Percentiles rank a stretch among this genome's conserved stretches.
Evolutionary conservation across 495 filamentous ascomycete genomes (phyloP).

Genomic region (Penicillium coprophilum): DNA sequence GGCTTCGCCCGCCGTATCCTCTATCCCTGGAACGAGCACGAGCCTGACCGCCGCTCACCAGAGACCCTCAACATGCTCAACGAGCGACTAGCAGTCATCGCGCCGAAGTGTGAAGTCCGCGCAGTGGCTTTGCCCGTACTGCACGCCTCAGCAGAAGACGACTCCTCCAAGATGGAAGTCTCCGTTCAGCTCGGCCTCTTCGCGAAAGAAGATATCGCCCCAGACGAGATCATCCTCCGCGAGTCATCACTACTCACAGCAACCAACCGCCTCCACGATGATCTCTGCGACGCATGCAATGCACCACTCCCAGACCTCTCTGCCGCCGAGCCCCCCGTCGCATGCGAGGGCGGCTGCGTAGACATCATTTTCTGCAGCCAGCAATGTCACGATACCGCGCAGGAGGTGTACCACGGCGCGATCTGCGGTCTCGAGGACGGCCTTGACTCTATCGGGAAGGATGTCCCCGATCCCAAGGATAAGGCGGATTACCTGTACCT

Average conservation of each 20-base stretch:
- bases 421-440: conserved; percentile 74
- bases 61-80: conserved; percentile 70
- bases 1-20: conserved; percentile 80
- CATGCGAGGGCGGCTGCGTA: conserved; percentile 68
- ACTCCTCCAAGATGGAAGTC: conserved; percentile 26
- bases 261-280: conserved; percentile 75
- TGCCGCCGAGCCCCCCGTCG: conserved; percentile 45
- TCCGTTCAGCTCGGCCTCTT: conserved; percentile 82
- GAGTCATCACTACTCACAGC: conserved; percentile 82
- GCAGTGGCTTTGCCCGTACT: conserved; percentile 72
- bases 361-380: conserved; percentile 86
- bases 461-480: conserved; percentile 65
- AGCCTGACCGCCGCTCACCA: conserved; percentile 77
- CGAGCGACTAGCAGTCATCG: conserved; percentile 57
- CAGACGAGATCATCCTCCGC: conserved; percentile 72
- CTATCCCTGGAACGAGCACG: conserved; percentile 91
- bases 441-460: conserved; percentile 78
- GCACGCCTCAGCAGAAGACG: conserved; percentile 40
- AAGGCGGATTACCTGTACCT: conserved; percentile 77
- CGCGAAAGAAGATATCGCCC: conserved; percentile 74
- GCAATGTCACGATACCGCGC: conserved; percentile 69
- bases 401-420: conserved; percentile 74
- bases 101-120: conserved; percentile 67
- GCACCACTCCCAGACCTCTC: conserved; percentile 65
- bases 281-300: conserved; percentile 82